Evolutionary conservation across 2,329 filamentous ascomycete genomes (phyloP), one percentile per base, ranked within the genome.

Genomic region (Cladobotryum protrusum): DNA sequence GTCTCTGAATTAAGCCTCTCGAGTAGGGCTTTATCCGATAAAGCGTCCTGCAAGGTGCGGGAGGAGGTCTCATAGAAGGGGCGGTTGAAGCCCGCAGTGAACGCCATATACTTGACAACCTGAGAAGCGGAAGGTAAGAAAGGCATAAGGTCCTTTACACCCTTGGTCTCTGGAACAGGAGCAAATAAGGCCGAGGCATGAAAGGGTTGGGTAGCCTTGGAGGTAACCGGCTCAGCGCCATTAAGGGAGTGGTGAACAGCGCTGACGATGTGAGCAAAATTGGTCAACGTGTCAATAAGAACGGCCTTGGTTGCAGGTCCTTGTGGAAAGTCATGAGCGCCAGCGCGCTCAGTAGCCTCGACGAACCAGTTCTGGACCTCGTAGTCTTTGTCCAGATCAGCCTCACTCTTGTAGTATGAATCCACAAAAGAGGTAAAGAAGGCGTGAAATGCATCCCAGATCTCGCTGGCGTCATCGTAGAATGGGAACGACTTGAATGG

Each of bases 351-450:
- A 44, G 60, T 65, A 18, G 68, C 69, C 60, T 77, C 73, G 2
- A 45, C 41, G 24, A 72, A 62, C 72, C 72, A 77, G 14, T 62
- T 62, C 48, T 71, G 67, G 1, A 77, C 57, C 50, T 77, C 74
- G 0, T 42, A 18, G 54, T 77, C 74, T 4, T 49, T 47, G 1
- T 47, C 45, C 7, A 76, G 53, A 5, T 58, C 59, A 1, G 47
- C 43, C 43, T 69, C 61, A 20, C 54, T 56, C 2, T 50, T 4
- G 59, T 77, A 77, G 60, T 73, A 76, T 0, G 72, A 68, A 34
- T 69, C 57, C 13, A 76, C 62, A 50, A 74, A 72, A 2, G 63
- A 49, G 12, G 55, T 57, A 54, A 74, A 66, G 57, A 76, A 76
- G 0, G 50, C 47, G 3, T 59, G 57, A 41, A 70, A 70, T 3